Percentiles rank a stretch among this genome's conserved stretches.
These are phyloP conservation scores for Barnettozyma siamensis DNA, from an alignment of 805 yeast genomes.

Conservation along the genomic window DNA sequence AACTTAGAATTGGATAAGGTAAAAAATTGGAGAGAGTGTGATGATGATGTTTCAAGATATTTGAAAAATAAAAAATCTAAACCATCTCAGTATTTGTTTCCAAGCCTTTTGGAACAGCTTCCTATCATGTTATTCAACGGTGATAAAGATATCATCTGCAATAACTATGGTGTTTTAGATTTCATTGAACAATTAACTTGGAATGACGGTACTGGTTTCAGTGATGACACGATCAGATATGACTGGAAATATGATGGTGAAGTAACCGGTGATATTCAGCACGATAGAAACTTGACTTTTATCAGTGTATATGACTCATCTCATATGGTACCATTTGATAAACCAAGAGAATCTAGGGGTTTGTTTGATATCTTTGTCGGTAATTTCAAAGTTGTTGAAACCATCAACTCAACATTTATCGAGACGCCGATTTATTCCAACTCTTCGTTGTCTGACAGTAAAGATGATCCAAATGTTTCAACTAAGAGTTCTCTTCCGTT, in stretches of 20 bases:
- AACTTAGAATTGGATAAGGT: constrained; percentile 40
- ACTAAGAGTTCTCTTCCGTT: constrained; percentile 21
- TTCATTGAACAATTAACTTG: constrained; percentile 58
- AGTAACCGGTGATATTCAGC: constrained; percentile 41
- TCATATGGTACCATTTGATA: constrained; percentile 92
- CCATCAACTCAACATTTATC: constrained; percentile 11
- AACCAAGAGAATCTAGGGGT: constrained; percentile 63
- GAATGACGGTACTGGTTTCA: constrained; percentile 45
- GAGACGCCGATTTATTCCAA: constrained; percentile 23
- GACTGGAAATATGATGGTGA: constrained; percentile 44
- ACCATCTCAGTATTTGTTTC: constrained; percentile 65
- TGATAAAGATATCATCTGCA: constrained; percentile 84
- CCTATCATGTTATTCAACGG: constrained; percentile 80
- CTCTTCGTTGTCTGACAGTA: constrained; percentile 8
- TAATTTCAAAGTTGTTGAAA: constrained; percentile 18
- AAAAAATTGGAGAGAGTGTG: constrained; percentile 74
- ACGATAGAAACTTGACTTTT: constrained; percentile 70
- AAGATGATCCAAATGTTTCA: constrained; percentile 6
- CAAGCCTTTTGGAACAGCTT: constrained; percentile 49
- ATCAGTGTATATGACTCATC: constrained; percentile 70
- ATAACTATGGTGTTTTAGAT: constrained; percentile 66
- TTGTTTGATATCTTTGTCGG: constrained; percentile 47
- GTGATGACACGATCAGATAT: constrained; percentile 20
- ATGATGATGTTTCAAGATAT: constrained; percentile 44
- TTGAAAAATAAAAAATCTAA: constrained; percentile 47